Percentiles rank a stretch among this genome's conserved stretches.
Conservation (phyloP, 1,284 basidiomycete genomes). For the Heterobasidion occidentale region DNA sequence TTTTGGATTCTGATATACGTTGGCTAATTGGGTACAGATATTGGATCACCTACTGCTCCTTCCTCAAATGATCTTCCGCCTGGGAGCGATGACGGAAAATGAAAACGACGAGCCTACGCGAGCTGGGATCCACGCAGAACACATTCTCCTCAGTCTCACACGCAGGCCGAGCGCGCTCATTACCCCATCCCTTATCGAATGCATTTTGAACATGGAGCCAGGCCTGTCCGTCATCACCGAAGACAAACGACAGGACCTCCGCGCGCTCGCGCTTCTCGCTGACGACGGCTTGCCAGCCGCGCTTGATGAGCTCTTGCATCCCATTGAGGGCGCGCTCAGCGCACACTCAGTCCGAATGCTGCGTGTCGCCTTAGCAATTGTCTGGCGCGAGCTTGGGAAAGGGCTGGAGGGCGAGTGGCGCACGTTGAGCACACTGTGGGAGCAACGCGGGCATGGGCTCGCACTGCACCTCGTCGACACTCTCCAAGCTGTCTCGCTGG, state of each 20-base stretch:
- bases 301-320: conserved; percentile 48
- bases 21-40: conserved; percentile 33
- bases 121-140: conserved; percentile 58
- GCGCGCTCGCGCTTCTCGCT: conserved; percentile 50
- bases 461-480: conserved; percentile 46
- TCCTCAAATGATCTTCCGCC: conserved; percentile 53
- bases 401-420: conserved; percentile 44
- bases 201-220: conserved; percentile 41
- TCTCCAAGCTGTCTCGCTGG: conserved; percentile 36
- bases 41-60: conserved; percentile 57
- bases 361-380: conserved; percentile 52
- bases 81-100: conserved; percentile 52
- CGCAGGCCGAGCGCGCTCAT: conserved; percentile 55
- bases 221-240: conserved; percentile 56
- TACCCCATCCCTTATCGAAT: conserved; percentile 44
- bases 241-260: conserved; percentile 46
- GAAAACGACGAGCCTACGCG: conserved; percentile 46
- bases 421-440: conserved; percentile 50
- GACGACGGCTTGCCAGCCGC: conserved; percentile 60
- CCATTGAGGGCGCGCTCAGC: conserved; percentile 41
- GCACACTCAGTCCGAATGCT: conserved; percentile 44
- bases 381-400: conserved; percentile 40
- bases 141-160: conserved; percentile 53
- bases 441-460: conserved; percentile 46
- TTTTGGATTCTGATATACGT: not conserved